Percentiles rank a stretch among this genome's conserved stretches.
These are phyloP conservation scores for Syncephalastrum contaminatum DNA, from an alignment of 371 early-diverging fungal genomes.

Conservation along the genomic window DNA sequence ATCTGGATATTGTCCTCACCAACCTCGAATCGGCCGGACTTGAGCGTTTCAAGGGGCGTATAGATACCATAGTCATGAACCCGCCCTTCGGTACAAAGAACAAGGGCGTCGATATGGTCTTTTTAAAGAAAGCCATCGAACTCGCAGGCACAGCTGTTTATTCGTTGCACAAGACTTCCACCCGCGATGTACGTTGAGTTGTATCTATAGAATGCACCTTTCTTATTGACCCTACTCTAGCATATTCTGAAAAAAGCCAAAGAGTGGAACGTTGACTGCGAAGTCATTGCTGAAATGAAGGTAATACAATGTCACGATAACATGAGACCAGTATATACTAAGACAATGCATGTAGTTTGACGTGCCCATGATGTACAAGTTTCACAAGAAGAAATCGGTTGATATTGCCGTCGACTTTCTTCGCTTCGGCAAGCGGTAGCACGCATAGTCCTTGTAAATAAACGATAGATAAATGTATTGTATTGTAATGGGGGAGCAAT, in stretches of 20 bases:
- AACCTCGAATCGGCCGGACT: conserved; percentile 37
- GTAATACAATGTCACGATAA: conserved; percentile 22
- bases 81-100: conserved; percentile 88
- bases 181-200: conserved; percentile 56
- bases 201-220: too few species aligned
- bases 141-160: conserved; percentile 66
- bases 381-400: conserved; percentile 78
- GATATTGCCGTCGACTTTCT: conserved; percentile 80
- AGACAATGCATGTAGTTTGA: conserved; percentile 54
- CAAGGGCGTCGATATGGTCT: conserved; percentile 76
- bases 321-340: not conserved
- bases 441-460: not conserved
- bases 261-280: conserved; percentile 74
- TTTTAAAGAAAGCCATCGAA: conserved; percentile 72
- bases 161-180: conserved; percentile 82
- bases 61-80: conserved; percentile 84
- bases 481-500: too few species aligned
- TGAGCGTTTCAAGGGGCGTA: conserved; percentile 46
- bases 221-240: conserved; percentile 10
- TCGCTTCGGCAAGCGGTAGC: conserved; percentile 50
- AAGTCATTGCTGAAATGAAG: conserved; percentile 75
- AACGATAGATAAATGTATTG: too few species aligned
- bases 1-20: conserved; percentile 58
- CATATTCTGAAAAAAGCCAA: conserved; percentile 75
- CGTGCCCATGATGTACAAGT: conserved; percentile 84